Percentiles rank a stretch among this genome's conserved stretches.
phyloP scores from a whole-genome alignment of 768 basidiomycete genomes.

The Suillus subaureus region DNA sequence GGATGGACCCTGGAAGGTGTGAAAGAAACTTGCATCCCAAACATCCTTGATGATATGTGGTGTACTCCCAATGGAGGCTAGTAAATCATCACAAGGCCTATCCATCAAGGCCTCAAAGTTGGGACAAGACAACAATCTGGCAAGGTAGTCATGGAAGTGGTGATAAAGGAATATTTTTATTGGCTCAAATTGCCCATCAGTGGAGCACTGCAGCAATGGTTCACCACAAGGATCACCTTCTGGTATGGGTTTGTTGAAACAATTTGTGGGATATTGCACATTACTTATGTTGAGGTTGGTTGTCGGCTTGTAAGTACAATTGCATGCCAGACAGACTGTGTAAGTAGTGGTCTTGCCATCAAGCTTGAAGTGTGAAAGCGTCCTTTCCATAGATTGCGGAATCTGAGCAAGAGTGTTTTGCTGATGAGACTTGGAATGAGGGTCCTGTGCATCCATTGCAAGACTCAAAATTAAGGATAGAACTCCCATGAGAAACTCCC shows the following conservation, averaged over 20 bases:
- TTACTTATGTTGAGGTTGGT: background rate
- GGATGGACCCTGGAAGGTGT: no score
- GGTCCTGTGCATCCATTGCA: no score
- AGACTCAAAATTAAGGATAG: no score
- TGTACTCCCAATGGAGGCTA: no score
- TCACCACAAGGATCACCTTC: background rate
- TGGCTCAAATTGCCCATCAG: background rate
- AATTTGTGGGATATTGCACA: slow-evolving; percentile 12
- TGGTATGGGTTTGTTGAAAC: slow-evolving; percentile 11
- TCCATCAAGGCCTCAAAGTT: no score
- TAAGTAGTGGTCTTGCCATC: slow-evolving; percentile 17
- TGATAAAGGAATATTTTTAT: no score
- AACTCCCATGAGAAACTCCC: no score
- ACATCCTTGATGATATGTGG: no score
- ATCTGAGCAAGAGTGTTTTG: background rate
- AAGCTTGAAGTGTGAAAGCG: slow-evolving; percentile 16
- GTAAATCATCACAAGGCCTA: no score
- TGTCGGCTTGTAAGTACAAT: slow-evolving; percentile 13
- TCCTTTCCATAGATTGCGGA: background rate
- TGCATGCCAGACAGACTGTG: slow-evolving; percentile 18
- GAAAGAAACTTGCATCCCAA: no score
- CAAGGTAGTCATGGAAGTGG: no score
- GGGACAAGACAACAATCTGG: no score
- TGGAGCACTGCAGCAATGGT: background rate
- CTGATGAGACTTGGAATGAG: background rate